Base-by-base conservation (phyloP, 768 basidiomycete species). In the Termitomyces sp. region DNA sequence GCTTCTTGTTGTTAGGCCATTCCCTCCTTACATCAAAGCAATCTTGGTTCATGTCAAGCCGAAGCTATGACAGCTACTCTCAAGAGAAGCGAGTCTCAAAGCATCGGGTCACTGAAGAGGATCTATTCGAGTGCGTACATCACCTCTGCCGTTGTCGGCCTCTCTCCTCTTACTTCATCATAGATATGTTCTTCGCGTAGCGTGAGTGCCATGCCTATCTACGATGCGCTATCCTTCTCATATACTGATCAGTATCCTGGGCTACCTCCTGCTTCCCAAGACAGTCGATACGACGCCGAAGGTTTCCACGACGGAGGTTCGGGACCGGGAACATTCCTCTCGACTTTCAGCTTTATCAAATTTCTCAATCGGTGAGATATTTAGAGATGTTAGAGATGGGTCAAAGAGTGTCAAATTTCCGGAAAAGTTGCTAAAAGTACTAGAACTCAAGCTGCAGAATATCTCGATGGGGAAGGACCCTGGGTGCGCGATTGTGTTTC, bases 401-500 rank as follows among this genome's bases (percentile, higher is more conserved):
- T 83, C 86, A 55, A 93, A 90, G 76, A 89, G 85, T 60, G 89
- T 91, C 68, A 93, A 91, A 69, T 98, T 95, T 71, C 95, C 96
- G 0, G 94, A 98, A 75, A 95, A 94, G 73, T 76, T 97, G 59
- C 70, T 98, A 58, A 98, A 95, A 74, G 88, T 91, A 8, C 75
- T 99, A 61, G 95, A 97, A 70, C 83, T 87, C 73, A 91, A 87
- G 72, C 72, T 98, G 72, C 89, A 95, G 76, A 84, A 88, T 64
- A 94, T 98, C 64, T 93, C 93, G 9, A 93, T 95, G 88, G 95
- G 93, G 3, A 90, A 88, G 75, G 93, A 97, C 69, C 73, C 90
- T 37, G 85, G 81, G 94, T 96, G 72, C 74, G 93, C 84, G 39
- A 47, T 57, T 39, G 13, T 51, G 27, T 1, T 44, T 49, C 42